phyloP scores from a whole-genome alignment of 768 basidiomycete genomes.

The Lentinula raphanica region DNA sequence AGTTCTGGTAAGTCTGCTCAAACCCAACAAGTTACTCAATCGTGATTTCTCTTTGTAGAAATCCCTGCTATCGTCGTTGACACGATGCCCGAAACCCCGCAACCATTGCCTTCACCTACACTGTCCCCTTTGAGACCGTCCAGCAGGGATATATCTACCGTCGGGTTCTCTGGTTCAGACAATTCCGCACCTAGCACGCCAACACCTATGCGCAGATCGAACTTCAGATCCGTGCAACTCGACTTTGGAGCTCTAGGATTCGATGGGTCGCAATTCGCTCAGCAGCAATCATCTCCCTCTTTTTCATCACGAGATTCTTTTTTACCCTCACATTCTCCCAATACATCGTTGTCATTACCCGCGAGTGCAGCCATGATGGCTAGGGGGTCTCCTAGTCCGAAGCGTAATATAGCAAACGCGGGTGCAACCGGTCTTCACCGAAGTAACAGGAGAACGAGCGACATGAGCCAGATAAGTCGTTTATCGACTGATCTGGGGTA shows the following conservation, averaged over 20 bases:
- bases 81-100: slow-evolving; percentile 47
- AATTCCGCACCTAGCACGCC: slow-evolving; percentile 31
- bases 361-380: not conserved
- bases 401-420: slow-evolving; percentile 21
- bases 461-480: slow-evolving; percentile 59
- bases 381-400: not conserved
- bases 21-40: slow-evolving; percentile 30
- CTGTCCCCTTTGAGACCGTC: slow-evolving; percentile 17
- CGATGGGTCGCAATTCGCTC: not conserved
- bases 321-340: slow-evolving; percentile 29
- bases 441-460: slow-evolving; percentile 49
- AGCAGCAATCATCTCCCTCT: not conserved
- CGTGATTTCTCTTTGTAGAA: slow-evolving; percentile 34
- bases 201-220: slow-evolving; percentile 25
- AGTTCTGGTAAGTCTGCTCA: slow-evolving; percentile 20
- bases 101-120: slow-evolving; percentile 13
- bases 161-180: slow-evolving; percentile 19
- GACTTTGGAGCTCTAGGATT: slow-evolving; percentile 1
- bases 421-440: slow-evolving; percentile 45
- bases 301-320: not conserved
- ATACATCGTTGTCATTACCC: slow-evolving; percentile 37
- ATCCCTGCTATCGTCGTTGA: slow-evolving; percentile 73
- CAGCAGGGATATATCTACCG: slow-evolving; percentile 53
- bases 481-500: slow-evolving; percentile 47
- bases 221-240: not conserved